Conservation (phyloP, 345 rosid species). For the Hevea brasiliensis region DNA sequence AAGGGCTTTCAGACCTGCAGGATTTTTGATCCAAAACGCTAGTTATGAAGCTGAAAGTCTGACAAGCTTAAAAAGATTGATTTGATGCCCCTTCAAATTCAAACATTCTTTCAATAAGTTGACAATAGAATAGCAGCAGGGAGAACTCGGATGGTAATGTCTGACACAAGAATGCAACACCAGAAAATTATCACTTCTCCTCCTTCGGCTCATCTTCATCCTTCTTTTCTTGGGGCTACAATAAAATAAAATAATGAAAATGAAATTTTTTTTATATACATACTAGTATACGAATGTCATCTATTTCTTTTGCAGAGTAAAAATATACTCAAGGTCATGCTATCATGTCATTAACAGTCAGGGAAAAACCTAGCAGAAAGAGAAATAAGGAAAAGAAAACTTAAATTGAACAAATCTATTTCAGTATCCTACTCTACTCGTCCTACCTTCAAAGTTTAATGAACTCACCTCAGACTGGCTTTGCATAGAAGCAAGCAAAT, state of each 20-base stretch:
- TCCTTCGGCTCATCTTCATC: constrained; percentile 47
- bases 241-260: neutral
- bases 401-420: neutral
- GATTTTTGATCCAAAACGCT: too few relatives aligned
- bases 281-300: too few relatives aligned
- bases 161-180: constrained; percentile 8
- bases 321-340: neutral
- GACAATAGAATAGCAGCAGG: neutral
- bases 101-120: neutral
- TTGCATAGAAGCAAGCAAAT: constrained; percentile 28
- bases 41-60: too few relatives aligned
- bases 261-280: too few relatives aligned
- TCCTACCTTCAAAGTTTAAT: neutral
- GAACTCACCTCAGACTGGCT: constrained; percentile 22
- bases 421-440: neutral
- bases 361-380: neutral
- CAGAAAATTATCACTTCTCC: constrained; percentile 24
- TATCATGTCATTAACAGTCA: neutral
- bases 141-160: constrained; percentile 2
- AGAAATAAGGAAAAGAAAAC: neutral
- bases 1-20: constrained; percentile 6
- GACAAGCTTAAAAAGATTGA: neutral
- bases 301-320: neutral
- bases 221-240: constrained; percentile 41
- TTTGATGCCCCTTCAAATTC: neutral